Conservation (phyloP, 176 grass and related monocot genomes). For the Oryza glaberrima region DNA sequence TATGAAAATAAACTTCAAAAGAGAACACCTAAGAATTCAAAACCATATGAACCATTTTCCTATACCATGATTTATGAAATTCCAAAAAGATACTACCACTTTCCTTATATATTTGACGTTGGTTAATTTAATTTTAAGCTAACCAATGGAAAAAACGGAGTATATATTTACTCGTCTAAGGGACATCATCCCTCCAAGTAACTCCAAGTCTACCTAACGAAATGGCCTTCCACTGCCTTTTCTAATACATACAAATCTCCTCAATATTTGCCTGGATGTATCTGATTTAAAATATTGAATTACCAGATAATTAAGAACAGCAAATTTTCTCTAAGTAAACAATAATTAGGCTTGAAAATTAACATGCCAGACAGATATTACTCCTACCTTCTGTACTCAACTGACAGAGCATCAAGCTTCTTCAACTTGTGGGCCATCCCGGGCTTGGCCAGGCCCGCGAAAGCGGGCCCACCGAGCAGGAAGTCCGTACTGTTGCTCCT, state of each 20-base stretch:
- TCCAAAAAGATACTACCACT: background rate
- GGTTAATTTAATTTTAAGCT: no score
- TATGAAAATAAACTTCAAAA: background rate
- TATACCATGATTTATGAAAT: background rate
- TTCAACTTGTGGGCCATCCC: conserved; percentile 56
- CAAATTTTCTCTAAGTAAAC: background rate
- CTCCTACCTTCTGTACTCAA: conserved; percentile 69
- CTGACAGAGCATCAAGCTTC: conserved; percentile 41
- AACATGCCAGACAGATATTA: background rate
- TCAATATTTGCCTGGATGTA: background rate
- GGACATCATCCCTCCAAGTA: background rate
- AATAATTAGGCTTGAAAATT: background rate
- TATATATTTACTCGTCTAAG: background rate
- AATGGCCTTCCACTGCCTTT: background rate
- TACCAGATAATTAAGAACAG: background rate
- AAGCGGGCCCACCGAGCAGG: conserved; percentile 52
- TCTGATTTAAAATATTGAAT: background rate
- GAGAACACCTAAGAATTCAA: background rate
- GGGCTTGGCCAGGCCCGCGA: conserved; percentile 48
- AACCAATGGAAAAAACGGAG: no score
- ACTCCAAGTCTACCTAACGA: background rate
- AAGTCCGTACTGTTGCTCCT: conserved; percentile 63
- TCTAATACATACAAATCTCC: background rate
- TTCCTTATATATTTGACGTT: no score
- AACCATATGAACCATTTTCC: background rate